These are phyloP conservation scores for Sporothrix euskadiensis DNA, from an alignment of 2,329 filamentous ascomycete genomes.

Conservation along the genomic window DNA sequence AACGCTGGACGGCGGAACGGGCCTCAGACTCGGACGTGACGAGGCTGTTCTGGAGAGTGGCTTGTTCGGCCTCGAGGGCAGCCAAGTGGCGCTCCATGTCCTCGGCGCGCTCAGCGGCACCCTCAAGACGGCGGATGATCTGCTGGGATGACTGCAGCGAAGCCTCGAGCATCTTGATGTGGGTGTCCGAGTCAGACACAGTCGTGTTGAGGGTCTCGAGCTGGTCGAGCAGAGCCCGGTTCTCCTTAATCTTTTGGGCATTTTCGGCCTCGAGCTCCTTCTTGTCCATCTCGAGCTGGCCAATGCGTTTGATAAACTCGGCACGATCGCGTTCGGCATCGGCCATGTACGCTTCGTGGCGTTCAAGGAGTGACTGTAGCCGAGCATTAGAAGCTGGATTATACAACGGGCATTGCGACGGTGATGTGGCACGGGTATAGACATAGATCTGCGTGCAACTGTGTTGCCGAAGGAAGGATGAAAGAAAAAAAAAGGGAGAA, in stretches of 20 bases:
- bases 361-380: conserved; percentile 77
- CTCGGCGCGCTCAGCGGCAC: conserved; percentile 71
- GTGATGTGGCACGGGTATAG: neutral
- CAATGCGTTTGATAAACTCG: conserved; percentile 71
- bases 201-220: conserved; percentile 79
- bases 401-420: neutral
- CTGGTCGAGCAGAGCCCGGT: conserved; percentile 76
- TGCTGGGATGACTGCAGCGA: conserved; percentile 76
- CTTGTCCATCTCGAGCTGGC: conserved; percentile 74
- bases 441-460: neutral
- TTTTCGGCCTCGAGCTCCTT: conserved; percentile 73
- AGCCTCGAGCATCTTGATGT: conserved; percentile 73
- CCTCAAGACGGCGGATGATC: conserved; percentile 72
- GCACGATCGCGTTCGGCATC: conserved; percentile 84
- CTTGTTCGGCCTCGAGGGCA: conserved; percentile 79
- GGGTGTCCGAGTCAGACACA: conserved; percentile 76
- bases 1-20: conserved; percentile 75
- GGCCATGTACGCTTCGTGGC: conserved; percentile 92
- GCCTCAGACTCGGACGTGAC: conserved; percentile 70
- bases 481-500: neutral
- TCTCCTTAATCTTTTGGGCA: conserved; percentile 76
- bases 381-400: neutral
- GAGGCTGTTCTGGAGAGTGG: conserved; percentile 67
- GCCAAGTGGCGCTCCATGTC: conserved; percentile 79
- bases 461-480: conserved; percentile 28